Evolutionary conservation across 2,329 filamentous ascomycete species (phyloP), one percentile per base, ranked within the genome.

Genomic region (Rhinocladiella mackenziei): DNA sequence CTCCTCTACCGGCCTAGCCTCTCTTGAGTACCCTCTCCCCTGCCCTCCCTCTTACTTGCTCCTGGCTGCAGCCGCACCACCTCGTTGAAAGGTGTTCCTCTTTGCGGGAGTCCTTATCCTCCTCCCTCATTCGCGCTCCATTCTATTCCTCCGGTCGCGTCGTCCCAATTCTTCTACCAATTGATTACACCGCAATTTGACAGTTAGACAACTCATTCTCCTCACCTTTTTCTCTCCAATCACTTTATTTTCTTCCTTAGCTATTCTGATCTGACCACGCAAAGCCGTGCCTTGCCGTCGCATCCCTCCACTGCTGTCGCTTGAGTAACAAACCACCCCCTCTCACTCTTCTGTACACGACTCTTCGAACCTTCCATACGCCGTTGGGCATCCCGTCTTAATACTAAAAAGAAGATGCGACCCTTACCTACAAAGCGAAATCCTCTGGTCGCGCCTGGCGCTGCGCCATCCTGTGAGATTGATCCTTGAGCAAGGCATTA

Each of bases 361-460:
- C 11, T 5, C 33, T 19, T 32, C 19, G 18, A 31, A 13, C 14
- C 8, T 28, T 26, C 11, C 18, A 3, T 10, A n/a, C 18, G 11
- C 13, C 23, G 7, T 41, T 29, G 30, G 14, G 30, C 8, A 15
- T n/a, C n/a, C 4, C 9, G 15, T 6, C 18, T 8, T 4, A 35
- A 5, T 19, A 22, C 32, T 11, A 11, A 17, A 14, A 58, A 38
- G 57, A 68, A 62, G 59, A 64, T 63, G 65, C 69, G 71, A 58
- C 57, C 63, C 44, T 61, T 74, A 36, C 71, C 71, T 4, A 65
- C 66, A 50, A 67, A 60, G 52, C 61, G 62, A 40, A 74, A 74
- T 57, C 71, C 70, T 40, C 63, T 69, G 30, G 62, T 74, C 54
- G 58, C 64, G 29, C 56, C 64, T 11, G 66, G 71, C 39, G 57